Conservation (phyloP, 441 rosid species). For the Sinapis alba region DNA sequence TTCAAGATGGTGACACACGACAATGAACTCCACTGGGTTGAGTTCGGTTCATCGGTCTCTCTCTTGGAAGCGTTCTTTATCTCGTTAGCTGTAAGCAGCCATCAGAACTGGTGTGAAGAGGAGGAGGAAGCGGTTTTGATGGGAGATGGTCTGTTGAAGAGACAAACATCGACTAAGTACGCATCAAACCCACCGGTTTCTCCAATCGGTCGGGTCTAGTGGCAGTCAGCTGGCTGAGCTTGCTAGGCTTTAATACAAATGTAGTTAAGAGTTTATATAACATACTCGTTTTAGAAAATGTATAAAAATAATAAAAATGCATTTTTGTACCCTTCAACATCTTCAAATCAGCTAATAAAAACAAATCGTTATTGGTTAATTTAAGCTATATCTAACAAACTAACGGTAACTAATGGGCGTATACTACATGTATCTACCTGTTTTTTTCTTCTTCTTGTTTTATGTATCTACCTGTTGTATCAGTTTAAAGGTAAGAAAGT, state of each 20-base stretch:
- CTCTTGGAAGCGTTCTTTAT: slow-evolving; percentile 74
- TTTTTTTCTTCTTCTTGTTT: too few species aligned
- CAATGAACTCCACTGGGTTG: slow-evolving; percentile 63
- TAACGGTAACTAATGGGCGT: not conserved
- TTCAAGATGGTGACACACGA: slow-evolving; percentile 59
- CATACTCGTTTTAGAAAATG: too few species aligned
- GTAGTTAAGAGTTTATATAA: slow-evolving; percentile 21
- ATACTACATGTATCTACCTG: not conserved
- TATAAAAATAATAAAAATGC: slow-evolving; percentile 18
- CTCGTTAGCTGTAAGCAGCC: slow-evolving; percentile 50
- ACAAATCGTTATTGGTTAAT: not conserved
- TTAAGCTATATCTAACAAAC: not conserved
- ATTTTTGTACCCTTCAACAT: not conserved
- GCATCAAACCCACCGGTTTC: slow-evolving; percentile 73
- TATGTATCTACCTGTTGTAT: not conserved
- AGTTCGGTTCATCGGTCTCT: slow-evolving; percentile 63
- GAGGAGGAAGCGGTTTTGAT: slow-evolving; percentile 38
- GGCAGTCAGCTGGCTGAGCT: not conserved
- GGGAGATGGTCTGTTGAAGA: slow-evolving; percentile 27
- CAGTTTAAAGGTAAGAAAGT: too few species aligned
- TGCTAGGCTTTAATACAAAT: slow-evolving; percentile 13
- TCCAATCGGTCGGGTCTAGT: slow-evolving; percentile 73
- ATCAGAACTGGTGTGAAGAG: slow-evolving; percentile 32
- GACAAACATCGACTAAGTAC: slow-evolving; percentile 48
- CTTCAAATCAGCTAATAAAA: not conserved